Conservation (phyloP, 306 rosid species). For the Prunus salicina region DNA sequence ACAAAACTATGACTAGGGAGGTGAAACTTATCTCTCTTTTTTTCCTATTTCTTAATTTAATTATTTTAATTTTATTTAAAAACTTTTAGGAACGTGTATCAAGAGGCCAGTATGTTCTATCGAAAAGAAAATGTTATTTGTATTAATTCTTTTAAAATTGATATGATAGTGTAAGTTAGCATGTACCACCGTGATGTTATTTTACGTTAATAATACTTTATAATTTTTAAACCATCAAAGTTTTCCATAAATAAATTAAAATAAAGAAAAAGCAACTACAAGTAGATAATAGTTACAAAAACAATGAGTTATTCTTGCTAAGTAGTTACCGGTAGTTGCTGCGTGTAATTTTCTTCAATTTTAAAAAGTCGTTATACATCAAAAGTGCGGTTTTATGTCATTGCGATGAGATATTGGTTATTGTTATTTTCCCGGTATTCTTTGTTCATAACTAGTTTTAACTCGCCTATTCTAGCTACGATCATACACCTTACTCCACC, state of each 20-base stretch:
- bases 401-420: neutral
- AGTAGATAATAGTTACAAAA: neutral
- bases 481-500: neutral
- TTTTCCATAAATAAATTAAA: no score
- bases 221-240: no score
- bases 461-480: neutral
- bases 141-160: neutral
- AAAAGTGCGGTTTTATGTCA: neutral
- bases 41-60: no score
- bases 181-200: neutral
- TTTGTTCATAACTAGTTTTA: neutral
- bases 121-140: neutral
- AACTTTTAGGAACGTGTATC: no score
- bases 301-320: neutral
- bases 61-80: no score
- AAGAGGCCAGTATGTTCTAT: neutral
- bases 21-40: neutral
- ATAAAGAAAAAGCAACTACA: neutral
- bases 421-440: fast-evolving
- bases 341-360: neutral
- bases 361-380: neutral
- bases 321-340: neutral
- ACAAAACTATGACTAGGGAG: neutral
- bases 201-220: neutral
- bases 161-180: neutral